Base-by-base conservation (phyloP, 768 basidiomycete species). In the Guyanaporus albipodus region DNA sequence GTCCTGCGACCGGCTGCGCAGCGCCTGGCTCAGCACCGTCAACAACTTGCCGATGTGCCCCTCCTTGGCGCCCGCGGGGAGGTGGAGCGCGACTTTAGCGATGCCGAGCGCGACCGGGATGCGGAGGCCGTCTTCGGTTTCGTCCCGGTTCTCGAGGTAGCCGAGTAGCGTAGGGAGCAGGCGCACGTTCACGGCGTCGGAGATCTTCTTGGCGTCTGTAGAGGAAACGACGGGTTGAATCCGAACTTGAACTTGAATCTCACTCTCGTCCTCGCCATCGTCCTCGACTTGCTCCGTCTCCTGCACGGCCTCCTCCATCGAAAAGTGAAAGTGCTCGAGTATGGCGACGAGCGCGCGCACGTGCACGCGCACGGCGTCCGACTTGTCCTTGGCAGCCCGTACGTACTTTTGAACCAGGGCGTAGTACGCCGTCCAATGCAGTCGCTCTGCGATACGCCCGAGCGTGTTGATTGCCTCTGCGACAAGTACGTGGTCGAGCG, bases 1-100 rank as follows among this genome's bases (percentile, higher is more conserved):
- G 55, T 97, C 93, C 61, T 94, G 91, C 12, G 92, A 92, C 55
- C 81, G 86, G 64, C 91, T 96, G n/a, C 91, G 86, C 32, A 99
- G 73, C 29, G 87, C 84, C 59, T 98, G 95, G 56, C 86, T 82
- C 45, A 97, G 77, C 19, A 87, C 80, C 2, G 91, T 97, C 49
- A 98, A 61, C 11, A 97, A 70, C 22, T 84, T 79, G 0, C 78
- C 70, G 19, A 93, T 76, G 53, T 96, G 91, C 0, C 78, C 70
- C 27, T 84, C 77, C 9, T 83, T 78, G 0, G 72, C 67, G 1
- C 73, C 66, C 14, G 69, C 67, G 0, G 96, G 94, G 22, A 98
- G 78, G 59, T 89, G 80, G 50, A 80, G 73, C 2, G 93, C 87
- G 18, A 99, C 82, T 40, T 84, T 83, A 47, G 87, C 82, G 46